phyloP scores from a whole-genome alignment of 441 rosid genomes.

The Pelargonium hybrid region DNA sequence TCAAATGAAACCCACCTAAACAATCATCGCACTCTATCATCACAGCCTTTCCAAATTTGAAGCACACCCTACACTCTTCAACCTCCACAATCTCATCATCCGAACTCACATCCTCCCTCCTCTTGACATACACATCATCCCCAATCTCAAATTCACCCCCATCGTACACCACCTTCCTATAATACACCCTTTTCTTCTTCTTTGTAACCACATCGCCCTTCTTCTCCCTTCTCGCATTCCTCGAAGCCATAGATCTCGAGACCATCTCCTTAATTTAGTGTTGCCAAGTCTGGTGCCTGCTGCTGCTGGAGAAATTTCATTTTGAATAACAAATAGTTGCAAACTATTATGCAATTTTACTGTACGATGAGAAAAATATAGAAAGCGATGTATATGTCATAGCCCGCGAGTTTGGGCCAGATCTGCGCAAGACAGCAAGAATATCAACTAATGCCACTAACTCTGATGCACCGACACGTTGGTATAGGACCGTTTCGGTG shows the following conservation, averaged over 20 bases:
- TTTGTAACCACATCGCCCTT: not conserved
- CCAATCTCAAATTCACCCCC: slow-evolving; percentile 65
- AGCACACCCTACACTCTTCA: slow-evolving; percentile 83
- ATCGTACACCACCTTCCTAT: slow-evolving; percentile 59
- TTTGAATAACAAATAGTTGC: no score
- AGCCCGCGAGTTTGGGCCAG: no score
- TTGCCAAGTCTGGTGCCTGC: not conserved
- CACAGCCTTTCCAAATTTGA: slow-evolving; percentile 41
- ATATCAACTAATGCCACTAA: no score
- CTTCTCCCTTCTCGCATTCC: slow-evolving; percentile 13
- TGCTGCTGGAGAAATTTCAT: no score
- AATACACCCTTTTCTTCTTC: slow-evolving; percentile 52
- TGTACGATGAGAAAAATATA: no score
- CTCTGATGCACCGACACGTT: no score
- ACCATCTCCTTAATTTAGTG: slow-evolving; percentile 19
- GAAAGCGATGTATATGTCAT: no score
- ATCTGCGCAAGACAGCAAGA: no score
- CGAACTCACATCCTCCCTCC: slow-evolving; percentile 58
- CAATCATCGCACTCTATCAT: slow-evolving; percentile 92
- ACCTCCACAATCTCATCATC: slow-evolving; percentile 53
- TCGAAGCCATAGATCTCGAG: slow-evolving; percentile 18
- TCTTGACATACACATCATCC: slow-evolving; percentile 75
- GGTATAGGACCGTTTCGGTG: no score
- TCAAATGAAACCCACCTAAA: slow-evolving; percentile 85
- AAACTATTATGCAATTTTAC: no score